A percentile compares a stretch with the other conserved stretches of the same genome.
phyloP scores from a whole-genome alignment of 345 rosid genomes.

The Ceriops tagal region DNA sequence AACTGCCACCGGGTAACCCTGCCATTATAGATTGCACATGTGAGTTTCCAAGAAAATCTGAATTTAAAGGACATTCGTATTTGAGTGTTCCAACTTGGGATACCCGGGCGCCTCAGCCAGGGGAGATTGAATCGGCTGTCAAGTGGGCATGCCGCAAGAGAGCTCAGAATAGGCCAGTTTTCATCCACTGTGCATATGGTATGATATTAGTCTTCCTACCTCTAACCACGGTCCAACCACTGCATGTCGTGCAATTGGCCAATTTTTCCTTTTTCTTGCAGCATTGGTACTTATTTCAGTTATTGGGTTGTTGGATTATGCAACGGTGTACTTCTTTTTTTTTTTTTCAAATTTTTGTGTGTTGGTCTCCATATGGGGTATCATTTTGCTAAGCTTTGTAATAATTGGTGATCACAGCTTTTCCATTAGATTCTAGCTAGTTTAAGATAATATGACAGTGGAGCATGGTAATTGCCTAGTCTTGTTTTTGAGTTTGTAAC shows the following conservation, averaged over 20 bases:
- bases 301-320: no score
- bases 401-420: background rate
- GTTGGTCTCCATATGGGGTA: no score
- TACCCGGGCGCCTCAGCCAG: slow-evolving; percentile 62
- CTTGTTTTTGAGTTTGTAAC: no score
- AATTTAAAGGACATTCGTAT: slow-evolving; percentile 43
- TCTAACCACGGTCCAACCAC: no score
- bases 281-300: background rate
- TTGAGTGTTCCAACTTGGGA: slow-evolving; percentile 78
- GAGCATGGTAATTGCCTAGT: no score
- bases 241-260: background rate
- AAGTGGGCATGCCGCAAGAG: slow-evolving; percentile 69
- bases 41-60: slow-evolving; percentile 50
- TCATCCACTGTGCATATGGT: slow-evolving; percentile 74
- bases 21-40: slow-evolving; percentile 74
- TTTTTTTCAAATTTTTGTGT: no score
- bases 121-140: slow-evolving; percentile 64
- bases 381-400: background rate
- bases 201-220: slow-evolving; percentile 12
- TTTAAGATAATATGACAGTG: background rate
- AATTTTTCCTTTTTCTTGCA: background rate
- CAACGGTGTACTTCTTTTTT: no score
- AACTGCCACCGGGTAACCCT: slow-evolving; percentile 62
- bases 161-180: slow-evolving; percentile 52
- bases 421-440: background rate